These are phyloP conservation scores for Fusarium fujikuroi DNA, from an alignment of 2,329 filamentous ascomycete species.

Conservation along the genomic window DNA sequence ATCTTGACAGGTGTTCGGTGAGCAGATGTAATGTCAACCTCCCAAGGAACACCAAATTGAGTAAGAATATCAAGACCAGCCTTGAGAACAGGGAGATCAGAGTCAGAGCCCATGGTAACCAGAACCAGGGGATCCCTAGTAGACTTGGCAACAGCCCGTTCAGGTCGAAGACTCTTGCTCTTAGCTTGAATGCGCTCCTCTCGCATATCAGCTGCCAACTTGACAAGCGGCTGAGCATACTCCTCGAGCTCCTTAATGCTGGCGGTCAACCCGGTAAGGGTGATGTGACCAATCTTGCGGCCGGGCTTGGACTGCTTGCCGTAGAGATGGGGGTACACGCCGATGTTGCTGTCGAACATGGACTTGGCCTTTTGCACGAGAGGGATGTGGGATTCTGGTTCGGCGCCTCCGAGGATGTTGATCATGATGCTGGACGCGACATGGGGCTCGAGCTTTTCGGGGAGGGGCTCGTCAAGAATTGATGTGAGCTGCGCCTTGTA, in stretches of 20 bases:
- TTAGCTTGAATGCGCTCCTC: conserved; percentile 61
- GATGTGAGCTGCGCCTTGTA: conserved; percentile 90
- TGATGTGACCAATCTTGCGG: conserved; percentile 96
- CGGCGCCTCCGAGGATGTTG: conserved; percentile 80
- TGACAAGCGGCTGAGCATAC: conserved; percentile 74
- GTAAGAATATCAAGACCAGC: conserved; percentile 73
- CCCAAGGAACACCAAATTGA: conserved; percentile 77
- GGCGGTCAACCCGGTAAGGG: conserved; percentile 76
- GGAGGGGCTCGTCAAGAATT: conserved; percentile 75
- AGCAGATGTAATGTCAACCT: conserved; percentile 81
- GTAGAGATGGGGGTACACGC: conserved; percentile 82
- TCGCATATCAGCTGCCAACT: conserved; percentile 69
- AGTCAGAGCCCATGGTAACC: conserved; percentile 87
- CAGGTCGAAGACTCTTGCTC: conserved; percentile 51
- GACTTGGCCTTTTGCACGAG: conserved; percentile 60
- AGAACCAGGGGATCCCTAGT: conserved; percentile 67
- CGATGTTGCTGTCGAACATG: conserved; percentile 57
- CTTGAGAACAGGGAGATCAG: conserved; percentile 75
- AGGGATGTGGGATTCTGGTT: conserved; percentile 68
- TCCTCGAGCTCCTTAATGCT: conserved; percentile 65
- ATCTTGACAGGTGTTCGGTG: conserved; percentile 79
- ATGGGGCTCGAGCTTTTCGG: conserved; percentile 65
- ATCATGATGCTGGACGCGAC: conserved; percentile 78
- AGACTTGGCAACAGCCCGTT: conserved; percentile 27
- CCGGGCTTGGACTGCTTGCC: conserved; percentile 89